Conservation (phyloP, 129 eudicot genomes). For the Erigeron canadensis region DNA sequence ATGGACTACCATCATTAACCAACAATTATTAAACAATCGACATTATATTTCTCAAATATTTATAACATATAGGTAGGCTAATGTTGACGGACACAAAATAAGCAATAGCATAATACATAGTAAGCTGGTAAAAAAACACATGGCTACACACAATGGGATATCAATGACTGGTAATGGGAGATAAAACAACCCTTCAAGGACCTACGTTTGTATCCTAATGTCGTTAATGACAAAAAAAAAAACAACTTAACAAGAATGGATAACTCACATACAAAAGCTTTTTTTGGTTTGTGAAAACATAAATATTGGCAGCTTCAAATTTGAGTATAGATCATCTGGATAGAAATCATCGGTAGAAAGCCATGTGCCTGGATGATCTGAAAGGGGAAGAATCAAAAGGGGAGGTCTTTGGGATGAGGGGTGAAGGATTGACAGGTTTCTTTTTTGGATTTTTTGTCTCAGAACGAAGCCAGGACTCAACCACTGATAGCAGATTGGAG, state of each 20-base stretch:
- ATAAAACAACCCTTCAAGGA: not conserved
- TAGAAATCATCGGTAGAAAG: constrained; percentile 57
- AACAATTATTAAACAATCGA: not conserved
- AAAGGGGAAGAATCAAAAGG: constrained; percentile 80
- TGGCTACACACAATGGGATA: constrained; percentile 17
- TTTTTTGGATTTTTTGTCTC: constrained; percentile 78
- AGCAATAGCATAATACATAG: not conserved
- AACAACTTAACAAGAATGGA: constrained; percentile 34
- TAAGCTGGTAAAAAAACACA: constrained; percentile 10
- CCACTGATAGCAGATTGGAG: constrained; percentile 76
- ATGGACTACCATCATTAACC: not conserved
- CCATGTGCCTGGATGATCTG: constrained; percentile 93
- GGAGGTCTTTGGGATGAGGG: constrained; percentile 48
- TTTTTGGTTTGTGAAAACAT: constrained; percentile 19
- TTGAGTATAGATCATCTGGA: not conserved
- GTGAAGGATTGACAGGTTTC: constrained; percentile 50
- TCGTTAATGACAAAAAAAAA: constrained; percentile 34
- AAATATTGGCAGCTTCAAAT: not conserved
- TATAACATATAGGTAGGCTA: not conserved
- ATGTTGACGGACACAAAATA: not conserved
- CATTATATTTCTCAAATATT: not conserved
- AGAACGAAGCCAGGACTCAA: constrained; percentile 89
- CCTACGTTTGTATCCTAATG: constrained; percentile 35
- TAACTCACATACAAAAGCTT: constrained; percentile 8
- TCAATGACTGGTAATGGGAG: constrained; percentile 20